Conservation (phyloP, 1,139 yeast genomes). For the Candida buenavistaensis region DNA sequence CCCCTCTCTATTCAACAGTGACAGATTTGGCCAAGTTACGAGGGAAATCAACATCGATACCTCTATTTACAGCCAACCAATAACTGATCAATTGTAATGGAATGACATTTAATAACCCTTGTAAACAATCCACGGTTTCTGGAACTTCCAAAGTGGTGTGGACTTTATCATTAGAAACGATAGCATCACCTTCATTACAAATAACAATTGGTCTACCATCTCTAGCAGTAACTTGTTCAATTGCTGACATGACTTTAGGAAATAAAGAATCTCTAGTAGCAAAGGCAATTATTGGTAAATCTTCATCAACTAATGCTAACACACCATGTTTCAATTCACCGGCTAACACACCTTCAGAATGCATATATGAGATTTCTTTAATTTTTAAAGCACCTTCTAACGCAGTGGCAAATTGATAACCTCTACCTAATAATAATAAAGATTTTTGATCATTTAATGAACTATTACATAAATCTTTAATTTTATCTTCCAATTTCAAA, state of each 20-base stretch:
- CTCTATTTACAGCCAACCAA: constrained; percentile 95
- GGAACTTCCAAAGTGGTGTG: constrained; percentile 86
- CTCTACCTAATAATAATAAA: constrained; percentile 90
- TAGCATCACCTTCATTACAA: constrained; percentile 84
- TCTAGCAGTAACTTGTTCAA: constrained; percentile 96
- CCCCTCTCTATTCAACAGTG: constrained; percentile 69
- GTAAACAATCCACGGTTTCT: constrained; percentile 93
- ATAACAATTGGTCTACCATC: constrained; percentile 95
- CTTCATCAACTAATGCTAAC: constrained; percentile 91
- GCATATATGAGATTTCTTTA: constrained; percentile 98
- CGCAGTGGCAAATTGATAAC: constrained; percentile 96
- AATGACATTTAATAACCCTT: constrained; percentile 91
- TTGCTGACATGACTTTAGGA: constrained; percentile 94
- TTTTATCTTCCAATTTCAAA: constrained; percentile 67
- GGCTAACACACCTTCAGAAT: constrained; percentile 98
- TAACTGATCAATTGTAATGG: constrained; percentile 96
- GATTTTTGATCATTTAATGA: constrained; percentile 81
- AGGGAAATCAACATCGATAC: constrained; percentile 98
- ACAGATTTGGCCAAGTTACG: constrained; percentile 98
- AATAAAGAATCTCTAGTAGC: constrained; percentile 97
- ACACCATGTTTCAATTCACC: constrained; percentile 99
- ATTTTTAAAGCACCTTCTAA: constrained; percentile 98
- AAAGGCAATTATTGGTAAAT: constrained; percentile 90
- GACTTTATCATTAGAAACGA: constrained; percentile 53
- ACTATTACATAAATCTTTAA: constrained; percentile 72